These are phyloP conservation scores for Aegilops sharonensis DNA, from an alignment of 176 grass and related monocot species.

Conservation along the genomic window DNA sequence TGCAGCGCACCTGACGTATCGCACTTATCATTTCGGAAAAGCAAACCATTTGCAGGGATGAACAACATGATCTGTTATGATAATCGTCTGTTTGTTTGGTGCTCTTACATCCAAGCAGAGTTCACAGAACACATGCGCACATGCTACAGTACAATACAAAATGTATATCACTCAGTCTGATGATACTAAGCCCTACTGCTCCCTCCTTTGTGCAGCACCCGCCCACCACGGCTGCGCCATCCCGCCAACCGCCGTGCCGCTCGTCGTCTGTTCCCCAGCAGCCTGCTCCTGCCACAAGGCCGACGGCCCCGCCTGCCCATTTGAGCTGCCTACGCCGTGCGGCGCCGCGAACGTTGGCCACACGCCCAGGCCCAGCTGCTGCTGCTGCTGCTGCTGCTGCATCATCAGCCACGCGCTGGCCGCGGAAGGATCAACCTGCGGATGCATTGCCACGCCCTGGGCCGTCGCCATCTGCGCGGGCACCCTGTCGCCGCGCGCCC, in stretches of 20 bases:
- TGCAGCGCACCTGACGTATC: too few species aligned
- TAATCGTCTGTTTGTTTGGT: not conserved
- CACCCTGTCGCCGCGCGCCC: not conserved
- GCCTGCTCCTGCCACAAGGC: not conserved
- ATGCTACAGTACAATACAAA: not conserved
- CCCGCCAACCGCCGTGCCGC: not conserved
- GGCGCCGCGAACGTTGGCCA: not conserved
- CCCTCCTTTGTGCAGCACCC: not conserved
- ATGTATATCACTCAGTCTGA: not conserved
- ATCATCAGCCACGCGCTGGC: conserved; percentile 23
- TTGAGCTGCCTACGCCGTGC: conserved; percentile 21
- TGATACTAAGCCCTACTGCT: conserved; percentile 2
- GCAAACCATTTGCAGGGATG: not conserved
- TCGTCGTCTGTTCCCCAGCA: not conserved
- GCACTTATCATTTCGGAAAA: too few species aligned
- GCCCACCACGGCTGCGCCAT: conserved; percentile 30
- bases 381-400: not conserved
- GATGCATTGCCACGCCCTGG: not conserved
- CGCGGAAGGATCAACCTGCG: conserved; percentile 13
- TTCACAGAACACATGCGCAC: not conserved
- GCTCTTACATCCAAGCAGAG: not conserved
- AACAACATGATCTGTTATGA: not conserved
- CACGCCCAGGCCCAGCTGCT: not conserved
- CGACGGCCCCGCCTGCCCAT: conserved; percentile 18
- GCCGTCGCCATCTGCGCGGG: conserved; percentile 1